These are phyloP conservation scores for Globisporangium nagaii DNA, from an alignment of 352 stramenopile species.

Conservation along the genomic window DNA sequence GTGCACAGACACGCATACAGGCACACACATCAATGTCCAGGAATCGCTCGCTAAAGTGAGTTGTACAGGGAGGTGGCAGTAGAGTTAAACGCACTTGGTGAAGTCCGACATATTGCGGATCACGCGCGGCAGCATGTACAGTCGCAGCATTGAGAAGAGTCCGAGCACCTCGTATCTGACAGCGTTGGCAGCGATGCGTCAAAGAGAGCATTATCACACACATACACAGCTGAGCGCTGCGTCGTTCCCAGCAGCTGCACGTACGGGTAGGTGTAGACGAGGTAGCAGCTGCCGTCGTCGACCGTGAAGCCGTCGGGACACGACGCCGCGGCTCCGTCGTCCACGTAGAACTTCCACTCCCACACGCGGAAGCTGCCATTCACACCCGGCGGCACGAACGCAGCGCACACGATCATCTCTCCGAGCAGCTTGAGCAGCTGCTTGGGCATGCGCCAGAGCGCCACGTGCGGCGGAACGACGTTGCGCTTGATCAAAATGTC, in stretches of 20 bases:
- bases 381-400: conserved; percentile 53
- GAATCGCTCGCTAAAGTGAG: too few relatives aligned
- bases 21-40: too few relatives aligned
- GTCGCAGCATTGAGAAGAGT: conserved; percentile 51
- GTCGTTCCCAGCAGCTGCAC: too few relatives aligned
- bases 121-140: conserved; percentile 76
- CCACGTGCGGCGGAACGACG: conserved; percentile 43
- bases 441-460: conserved; percentile 41
- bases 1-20: not conserved
- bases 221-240: not conserved
- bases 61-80: too few relatives aligned
- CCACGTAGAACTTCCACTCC: conserved; percentile 68
- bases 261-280: conserved; percentile 65
- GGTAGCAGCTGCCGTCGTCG: conserved; percentile 42
- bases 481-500: conserved; percentile 63
- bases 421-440: conserved; percentile 33
- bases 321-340: conserved; percentile 8
- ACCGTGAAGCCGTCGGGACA: conserved; percentile 34
- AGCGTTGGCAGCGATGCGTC: too few relatives aligned
- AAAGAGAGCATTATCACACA: not conserved
- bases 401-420: conserved; percentile 42
- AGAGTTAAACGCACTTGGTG: conserved; percentile 35
- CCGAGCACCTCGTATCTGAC: conserved; percentile 63
- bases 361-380: conserved; percentile 41
- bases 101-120: conserved; percentile 77